Evolutionary conservation across 225 moss, liverwort and hornwort genomes (phyloP), one percentile per base, ranked within the genome.

Genomic region (Sphagnum contortum): DNA sequence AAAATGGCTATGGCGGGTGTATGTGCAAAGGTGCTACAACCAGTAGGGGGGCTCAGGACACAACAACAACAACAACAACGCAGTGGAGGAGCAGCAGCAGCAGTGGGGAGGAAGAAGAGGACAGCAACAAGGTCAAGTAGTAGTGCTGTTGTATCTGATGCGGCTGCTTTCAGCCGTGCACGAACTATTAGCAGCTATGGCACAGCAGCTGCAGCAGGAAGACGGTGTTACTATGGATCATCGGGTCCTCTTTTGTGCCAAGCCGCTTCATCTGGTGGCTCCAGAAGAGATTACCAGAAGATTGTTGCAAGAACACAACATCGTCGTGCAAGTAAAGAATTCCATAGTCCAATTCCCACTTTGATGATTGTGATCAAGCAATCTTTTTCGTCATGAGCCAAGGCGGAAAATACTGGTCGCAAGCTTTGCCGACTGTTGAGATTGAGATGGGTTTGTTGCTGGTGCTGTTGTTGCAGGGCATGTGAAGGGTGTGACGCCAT

Each of bases 401-500:
- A 46, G 29, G 29, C 29, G 0, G 29, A 29, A 29, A 29, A 29
- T 29, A 29, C 29, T 29, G 29, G 29, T 29, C 29, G 29, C 29
- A 29, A 29, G 29, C 29, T 29, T 48, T 58, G 12, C 8, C 8
- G 8, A 8, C 5, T 45, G 44, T 8, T 45, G 8, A 11, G 12
- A 14, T 8, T 48, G 44, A 6, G 44, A 48, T 29, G 45, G 47
- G 44, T 46, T 64, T 46, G 8, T n/a, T 7, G 12, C n/a, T 6
- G 59, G 29, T 11, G 59, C 29, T 11, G 29, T n/a, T 13, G 29
- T 14, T 54, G 69, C 77, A 89, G 89, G 91, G 64, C 89, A 89
- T 58, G 75, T 91, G 74, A 94, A 94, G 74, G 91, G 94, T 50
- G 79, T 87, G 45, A 87, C 94, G 29, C 89, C 94, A n/a, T 85